phyloP scores from a whole-genome alignment of 768 basidiomycete species.

The Floccularia luteovirens region DNA sequence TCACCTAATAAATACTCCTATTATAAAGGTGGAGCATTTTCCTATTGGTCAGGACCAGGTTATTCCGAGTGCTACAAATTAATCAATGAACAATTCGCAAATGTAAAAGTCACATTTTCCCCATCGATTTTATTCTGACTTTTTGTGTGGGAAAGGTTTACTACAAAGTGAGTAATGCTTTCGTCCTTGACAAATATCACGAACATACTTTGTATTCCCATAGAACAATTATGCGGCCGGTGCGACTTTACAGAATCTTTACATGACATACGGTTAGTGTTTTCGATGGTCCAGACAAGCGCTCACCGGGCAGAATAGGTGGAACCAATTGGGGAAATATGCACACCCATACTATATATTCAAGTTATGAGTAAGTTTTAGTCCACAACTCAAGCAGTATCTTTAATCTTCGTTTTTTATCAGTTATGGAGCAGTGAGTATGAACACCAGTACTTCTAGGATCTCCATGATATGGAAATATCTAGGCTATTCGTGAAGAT shows the following conservation, averaged over 20 bases:
- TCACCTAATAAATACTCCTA: background rate
- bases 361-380: conserved; percentile 26
- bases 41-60: conserved; percentile 28
- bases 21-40: conserved; percentile 22
- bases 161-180: conserved; percentile 22
- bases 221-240: conserved; percentile 29
- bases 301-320: conserved; percentile 9
- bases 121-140: background rate
- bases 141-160: conserved; percentile 13
- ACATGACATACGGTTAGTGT: conserved; percentile 26
- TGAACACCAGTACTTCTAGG: background rate
- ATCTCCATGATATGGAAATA: background rate
- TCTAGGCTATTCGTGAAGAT: conserved; percentile 43
- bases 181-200: background rate
- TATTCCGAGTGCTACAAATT: conserved; percentile 24
- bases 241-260: conserved; percentile 23
- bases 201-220: background rate
- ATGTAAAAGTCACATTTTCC: conserved; percentile 13
- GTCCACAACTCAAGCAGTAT: background rate
- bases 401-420: background rate
- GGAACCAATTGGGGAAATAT: conserved; percentile 31
- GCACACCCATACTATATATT: conserved; percentile 27
- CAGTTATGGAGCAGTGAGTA: conserved; percentile 20
- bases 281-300: background rate
- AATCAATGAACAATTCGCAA: conserved; percentile 29